phyloP scores from a whole-genome alignment of 805 yeast species.

The Yarrowia porcina region DNA sequence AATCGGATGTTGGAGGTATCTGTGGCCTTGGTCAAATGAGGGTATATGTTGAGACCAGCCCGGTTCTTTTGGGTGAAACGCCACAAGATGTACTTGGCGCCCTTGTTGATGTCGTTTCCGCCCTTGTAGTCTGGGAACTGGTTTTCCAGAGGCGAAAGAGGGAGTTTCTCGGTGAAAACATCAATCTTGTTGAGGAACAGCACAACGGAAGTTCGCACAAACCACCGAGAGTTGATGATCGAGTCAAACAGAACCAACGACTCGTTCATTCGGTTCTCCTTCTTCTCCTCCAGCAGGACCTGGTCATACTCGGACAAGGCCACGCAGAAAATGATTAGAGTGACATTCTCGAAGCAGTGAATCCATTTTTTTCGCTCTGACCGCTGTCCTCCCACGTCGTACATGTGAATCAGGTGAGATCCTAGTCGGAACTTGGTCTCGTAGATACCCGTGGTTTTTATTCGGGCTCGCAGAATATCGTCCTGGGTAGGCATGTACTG shows the following conservation, averaged over 20 bases:
- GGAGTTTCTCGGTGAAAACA: slow-evolving; percentile 79
- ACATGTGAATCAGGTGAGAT: slow-evolving; percentile 58
- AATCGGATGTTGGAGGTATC: slow-evolving; percentile 84
- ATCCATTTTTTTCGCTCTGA: slow-evolving; percentile 97
- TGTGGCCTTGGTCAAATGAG: slow-evolving; percentile 90
- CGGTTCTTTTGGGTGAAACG: slow-evolving; percentile 81
- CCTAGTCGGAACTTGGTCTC: slow-evolving; percentile 79
- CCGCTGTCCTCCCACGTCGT: slow-evolving; percentile 94
- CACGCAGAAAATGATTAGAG: slow-evolving; percentile 84
- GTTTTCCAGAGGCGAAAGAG: slow-evolving; percentile 72
- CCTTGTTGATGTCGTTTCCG: slow-evolving; percentile 83
- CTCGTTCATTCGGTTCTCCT: slow-evolving; percentile 71
- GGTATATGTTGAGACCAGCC: slow-evolving; percentile 75
- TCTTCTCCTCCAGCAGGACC: slow-evolving; percentile 68
- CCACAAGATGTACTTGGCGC: slow-evolving; percentile 89
- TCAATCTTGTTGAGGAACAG: slow-evolving; percentile 87
- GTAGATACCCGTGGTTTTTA: slow-evolving; percentile 88
- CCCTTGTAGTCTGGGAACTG: slow-evolving; percentile 90
- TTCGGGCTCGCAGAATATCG: slow-evolving; percentile 82
- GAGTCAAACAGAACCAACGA: slow-evolving; percentile 82
- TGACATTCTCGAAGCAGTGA: slow-evolving; percentile 91
- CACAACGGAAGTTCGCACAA: slow-evolving; percentile 79
- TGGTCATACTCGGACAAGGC: slow-evolving; percentile 91
- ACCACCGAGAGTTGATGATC: slow-evolving; percentile 91
- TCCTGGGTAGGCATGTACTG: slow-evolving; percentile 68